Conservation (phyloP, 257 asterid genomes). For the Capsicum rhomboideum region DNA sequence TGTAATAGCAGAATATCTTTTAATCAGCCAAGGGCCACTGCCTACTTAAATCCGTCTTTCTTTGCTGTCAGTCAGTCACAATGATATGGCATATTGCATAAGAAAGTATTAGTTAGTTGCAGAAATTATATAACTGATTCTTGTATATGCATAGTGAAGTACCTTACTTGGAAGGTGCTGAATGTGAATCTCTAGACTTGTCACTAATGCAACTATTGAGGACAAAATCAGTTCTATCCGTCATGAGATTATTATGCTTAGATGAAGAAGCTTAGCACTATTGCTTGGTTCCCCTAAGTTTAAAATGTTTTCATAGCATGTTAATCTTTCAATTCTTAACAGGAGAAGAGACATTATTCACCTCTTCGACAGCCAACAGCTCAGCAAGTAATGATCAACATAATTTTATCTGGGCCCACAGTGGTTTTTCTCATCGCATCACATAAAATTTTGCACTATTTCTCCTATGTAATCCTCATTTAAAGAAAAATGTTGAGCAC, state of each 20-base stretch:
- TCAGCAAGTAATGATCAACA: constrained; percentile 66
- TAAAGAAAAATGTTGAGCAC: constrained; percentile 61
- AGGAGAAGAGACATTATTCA: constrained; percentile 64
- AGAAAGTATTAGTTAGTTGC: not conserved
- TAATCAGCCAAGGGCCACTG: not conserved
- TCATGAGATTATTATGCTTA: too few species aligned
- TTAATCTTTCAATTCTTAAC: not conserved
- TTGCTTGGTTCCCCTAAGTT: not conserved
- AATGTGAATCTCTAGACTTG: not conserved
- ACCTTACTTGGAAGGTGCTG: not conserved
- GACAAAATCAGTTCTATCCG: too few species aligned
- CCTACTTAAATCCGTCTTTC: not conserved
- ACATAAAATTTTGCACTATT: constrained; percentile 52
- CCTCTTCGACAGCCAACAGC: constrained; percentile 77
- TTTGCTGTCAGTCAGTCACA: not conserved
- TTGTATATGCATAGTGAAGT: not conserved
- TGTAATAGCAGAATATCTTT: not conserved
- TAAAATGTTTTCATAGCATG: not conserved
- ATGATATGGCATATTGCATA: not conserved
- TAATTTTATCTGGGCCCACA: constrained; percentile 60
- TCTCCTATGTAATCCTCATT: constrained; percentile 61
- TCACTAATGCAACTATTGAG: not conserved
- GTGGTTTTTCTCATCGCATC: constrained; percentile 52
- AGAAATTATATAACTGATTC: not conserved
- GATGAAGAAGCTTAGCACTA: not conserved